A percentile compares a stretch with the other conserved stretches of the same genome.
Evolutionary conservation across 257 asterid species (phyloP).

Genomic region (Osmanthus fragrans): DNA sequence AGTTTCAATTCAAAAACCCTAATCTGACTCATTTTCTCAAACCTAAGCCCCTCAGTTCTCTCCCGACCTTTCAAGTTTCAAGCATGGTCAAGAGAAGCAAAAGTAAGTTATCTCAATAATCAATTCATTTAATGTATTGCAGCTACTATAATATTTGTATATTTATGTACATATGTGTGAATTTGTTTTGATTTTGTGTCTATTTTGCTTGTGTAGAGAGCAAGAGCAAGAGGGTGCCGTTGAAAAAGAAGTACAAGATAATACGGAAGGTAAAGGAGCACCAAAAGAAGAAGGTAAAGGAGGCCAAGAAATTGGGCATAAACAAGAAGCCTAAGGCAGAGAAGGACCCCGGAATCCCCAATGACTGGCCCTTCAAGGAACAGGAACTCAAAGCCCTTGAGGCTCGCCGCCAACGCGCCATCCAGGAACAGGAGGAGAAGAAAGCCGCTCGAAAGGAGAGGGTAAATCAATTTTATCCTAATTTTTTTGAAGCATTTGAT

Average conservation of each 20-base stretch:
- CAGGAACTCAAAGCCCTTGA: constrained; percentile 90
- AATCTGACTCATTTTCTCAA: not conserved
- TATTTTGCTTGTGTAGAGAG: constrained; percentile 52
- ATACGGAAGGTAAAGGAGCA: constrained; percentile 86
- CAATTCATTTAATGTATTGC: constrained; percentile 17
- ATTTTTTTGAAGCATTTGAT: not conserved
- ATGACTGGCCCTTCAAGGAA: constrained; percentile 95
- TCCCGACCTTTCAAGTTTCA: not conserved
- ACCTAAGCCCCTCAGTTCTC: not conserved
- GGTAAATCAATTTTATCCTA: constrained; percentile 35
- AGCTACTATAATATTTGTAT: not conserved
- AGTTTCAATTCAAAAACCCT: not conserved
- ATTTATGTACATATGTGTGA: not conserved
- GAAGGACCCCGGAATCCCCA: constrained; percentile 93
- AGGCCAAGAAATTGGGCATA: constrained; percentile 72
- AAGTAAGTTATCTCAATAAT: constrained; percentile 43
- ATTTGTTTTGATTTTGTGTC: not conserved
- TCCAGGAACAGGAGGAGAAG: constrained; percentile 76
- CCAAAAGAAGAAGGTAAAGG: constrained; percentile 86
- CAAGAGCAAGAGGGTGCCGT: constrained; percentile 32
- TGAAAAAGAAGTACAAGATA: constrained; percentile 84
- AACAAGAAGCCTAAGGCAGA: constrained; percentile 62
- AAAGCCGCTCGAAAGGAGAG: constrained; percentile 91
- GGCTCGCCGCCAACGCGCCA: constrained; percentile 70
- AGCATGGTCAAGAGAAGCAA: constrained; percentile 81